A percentile compares a stretch with the other conserved stretches of the same genome.
Conservation (phyloP, 768 basidiomycete species). For the Termitomyces bulborhizus region DNA sequence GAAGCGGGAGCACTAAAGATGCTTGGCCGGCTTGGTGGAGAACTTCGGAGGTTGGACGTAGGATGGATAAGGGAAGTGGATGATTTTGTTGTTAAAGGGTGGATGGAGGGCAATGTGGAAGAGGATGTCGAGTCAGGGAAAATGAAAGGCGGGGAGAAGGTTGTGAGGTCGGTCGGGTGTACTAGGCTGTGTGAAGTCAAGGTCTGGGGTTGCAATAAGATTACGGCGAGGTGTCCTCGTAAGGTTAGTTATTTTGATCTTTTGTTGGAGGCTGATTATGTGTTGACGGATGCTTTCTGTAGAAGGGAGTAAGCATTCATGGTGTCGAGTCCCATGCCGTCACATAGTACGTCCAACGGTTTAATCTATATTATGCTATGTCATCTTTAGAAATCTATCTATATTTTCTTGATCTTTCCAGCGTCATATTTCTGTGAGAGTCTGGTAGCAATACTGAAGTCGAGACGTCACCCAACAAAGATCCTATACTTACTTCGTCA, state of each 20-base stretch:
- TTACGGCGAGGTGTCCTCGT: conserved; percentile 32
- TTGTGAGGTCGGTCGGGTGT: conserved; percentile 23
- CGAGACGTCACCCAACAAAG: no score
- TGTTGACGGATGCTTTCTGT: not conserved
- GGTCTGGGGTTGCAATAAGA: conserved; percentile 49
- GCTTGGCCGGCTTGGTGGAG: conserved; percentile 26
- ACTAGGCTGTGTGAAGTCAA: conserved; percentile 37
- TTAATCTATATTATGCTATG: not conserved
- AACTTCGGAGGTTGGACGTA: conserved; percentile 61
- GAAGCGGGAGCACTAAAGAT: conserved; percentile 35
- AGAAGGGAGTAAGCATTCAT: conserved; percentile 25
- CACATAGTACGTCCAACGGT: not conserved
- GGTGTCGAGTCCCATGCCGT: conserved; percentile 25
- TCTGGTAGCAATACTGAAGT: not conserved
- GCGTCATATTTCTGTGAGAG: not conserved
- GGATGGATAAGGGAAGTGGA: conserved; percentile 83
- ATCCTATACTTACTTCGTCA: no score
- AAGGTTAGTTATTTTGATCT: conserved; percentile 25
- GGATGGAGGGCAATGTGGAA: conserved; percentile 40
- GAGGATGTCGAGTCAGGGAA: not conserved
- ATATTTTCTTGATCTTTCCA: not conserved
- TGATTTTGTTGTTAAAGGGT: conserved; percentile 72
- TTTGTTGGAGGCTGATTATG: not conserved
- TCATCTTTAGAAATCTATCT: not conserved
- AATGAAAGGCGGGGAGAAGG: conserved; percentile 17